phyloP scores from a whole-genome alignment of 2,329 filamentous ascomycete species.

The Exophiala alcalophila region DNA sequence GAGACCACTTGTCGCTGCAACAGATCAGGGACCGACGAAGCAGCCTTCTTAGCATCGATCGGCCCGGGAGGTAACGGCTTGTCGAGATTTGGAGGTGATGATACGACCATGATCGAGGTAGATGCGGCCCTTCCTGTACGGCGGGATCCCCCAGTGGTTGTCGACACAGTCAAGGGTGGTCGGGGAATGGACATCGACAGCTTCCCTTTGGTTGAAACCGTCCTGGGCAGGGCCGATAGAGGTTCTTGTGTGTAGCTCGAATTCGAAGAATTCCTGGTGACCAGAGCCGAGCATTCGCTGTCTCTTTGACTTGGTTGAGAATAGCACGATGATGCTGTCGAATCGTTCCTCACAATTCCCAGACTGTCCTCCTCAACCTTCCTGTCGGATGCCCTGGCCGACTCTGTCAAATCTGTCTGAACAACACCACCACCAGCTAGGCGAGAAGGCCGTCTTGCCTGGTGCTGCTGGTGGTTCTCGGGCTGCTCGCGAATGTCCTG shows the following conservation, averaged over 20 bases:
- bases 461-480: not conserved
- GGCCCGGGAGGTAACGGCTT: constrained; percentile 26
- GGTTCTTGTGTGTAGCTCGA: constrained; percentile 25
- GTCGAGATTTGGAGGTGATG: constrained; percentile 18
- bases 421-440: too few species aligned
- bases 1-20: constrained; percentile 5
- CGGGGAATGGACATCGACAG: not conserved
- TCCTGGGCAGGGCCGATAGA: constrained; percentile 7
- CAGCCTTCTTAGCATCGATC: constrained; percentile 7
- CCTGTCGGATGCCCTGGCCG: constrained; percentile 2
- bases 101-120: constrained; percentile 8
- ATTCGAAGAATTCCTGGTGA: constrained; percentile 27
- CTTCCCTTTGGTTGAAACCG: constrained; percentile 7
- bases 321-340: constrained; percentile 25
- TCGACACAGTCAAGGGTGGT: too few species aligned
- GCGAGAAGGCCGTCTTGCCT: not conserved
- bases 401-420: not conserved
- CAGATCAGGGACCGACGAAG: constrained; percentile 20
- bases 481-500: constrained; percentile 11
- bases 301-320: constrained; percentile 21
- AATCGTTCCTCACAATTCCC: constrained; percentile 24
- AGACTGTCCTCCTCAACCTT: constrained; percentile 10
- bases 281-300: constrained; percentile 23
- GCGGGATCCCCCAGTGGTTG: too few species aligned
- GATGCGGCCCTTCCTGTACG: constrained; percentile 6